These are phyloP conservation scores for Phytophthora capsici DNA, from an alignment of 352 stramenopile genomes.

Conservation along the genomic window DNA sequence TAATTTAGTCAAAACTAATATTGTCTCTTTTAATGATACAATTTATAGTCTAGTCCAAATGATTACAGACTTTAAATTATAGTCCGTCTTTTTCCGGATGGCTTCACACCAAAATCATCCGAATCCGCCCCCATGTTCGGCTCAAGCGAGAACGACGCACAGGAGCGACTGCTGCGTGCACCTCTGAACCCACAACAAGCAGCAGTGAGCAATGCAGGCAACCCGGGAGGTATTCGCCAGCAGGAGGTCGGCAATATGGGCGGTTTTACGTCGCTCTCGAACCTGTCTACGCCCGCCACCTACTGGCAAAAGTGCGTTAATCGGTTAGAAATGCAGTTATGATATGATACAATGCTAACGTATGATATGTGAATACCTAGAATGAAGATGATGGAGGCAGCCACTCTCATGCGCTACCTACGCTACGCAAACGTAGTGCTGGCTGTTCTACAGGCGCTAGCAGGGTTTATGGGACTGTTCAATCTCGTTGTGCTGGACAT, in stretches of 20 bases:
- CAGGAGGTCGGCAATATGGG: conserved; percentile 30
- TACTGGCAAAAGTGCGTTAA: conserved; percentile 50
- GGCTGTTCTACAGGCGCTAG: conserved; percentile 80
- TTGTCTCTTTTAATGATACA: no score
- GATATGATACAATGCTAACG: not conserved
- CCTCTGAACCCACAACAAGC: conserved; percentile 45
- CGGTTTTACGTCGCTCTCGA: conserved; percentile 47
- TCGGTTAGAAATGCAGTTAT: conserved; percentile 19
- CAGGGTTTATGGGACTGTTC: conserved; percentile 86
- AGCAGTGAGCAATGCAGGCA: conserved; percentile 20
- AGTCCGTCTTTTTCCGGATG: conserved; percentile 4
- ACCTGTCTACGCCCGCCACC: conserved; percentile 34
- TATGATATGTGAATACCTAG: conserved; percentile 36
- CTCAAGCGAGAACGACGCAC: conserved; percentile 29
- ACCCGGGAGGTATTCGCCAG: conserved; percentile 30
- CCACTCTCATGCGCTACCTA: conserved; percentile 79
- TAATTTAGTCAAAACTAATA: no score
- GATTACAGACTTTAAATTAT: not conserved
- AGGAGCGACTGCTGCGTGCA: conserved; percentile 37
- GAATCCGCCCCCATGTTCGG: conserved; percentile 36
- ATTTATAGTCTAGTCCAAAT: no score
- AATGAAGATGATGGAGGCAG: conserved; percentile 72
- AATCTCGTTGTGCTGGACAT: conserved; percentile 86
- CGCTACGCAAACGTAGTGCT: conserved; percentile 87
- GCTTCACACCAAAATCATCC: conserved; percentile 5